These are phyloP conservation scores for Colletotrichum noveboracense DNA, from an alignment of 2,329 filamentous ascomycete species.

Conservation along the genomic window DNA sequence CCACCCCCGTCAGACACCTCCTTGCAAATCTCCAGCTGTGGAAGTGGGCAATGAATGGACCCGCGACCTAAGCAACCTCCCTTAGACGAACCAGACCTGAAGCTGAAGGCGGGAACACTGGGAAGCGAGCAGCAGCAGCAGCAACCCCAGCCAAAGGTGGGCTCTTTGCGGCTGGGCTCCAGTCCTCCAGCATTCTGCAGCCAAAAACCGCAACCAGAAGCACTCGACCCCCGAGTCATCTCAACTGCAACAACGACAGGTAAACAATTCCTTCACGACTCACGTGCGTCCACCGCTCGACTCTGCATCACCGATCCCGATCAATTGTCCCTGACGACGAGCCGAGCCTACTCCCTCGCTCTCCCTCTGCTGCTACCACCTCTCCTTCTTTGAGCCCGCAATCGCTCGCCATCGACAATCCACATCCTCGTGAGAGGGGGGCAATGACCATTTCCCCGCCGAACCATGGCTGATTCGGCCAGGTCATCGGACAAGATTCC, in stretches of 20 bases:
- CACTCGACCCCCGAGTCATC: slow-evolving; percentile 7
- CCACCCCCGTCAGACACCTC: not conserved
- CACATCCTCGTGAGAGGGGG: slow-evolving; percentile 18
- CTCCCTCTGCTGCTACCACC: not conserved
- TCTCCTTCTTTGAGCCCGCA: not conserved
- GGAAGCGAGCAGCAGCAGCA: not conserved
- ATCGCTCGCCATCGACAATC: not conserved
- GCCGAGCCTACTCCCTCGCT: not conserved
- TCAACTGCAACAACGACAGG: slow-evolving; percentile 3
- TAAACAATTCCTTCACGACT: slow-evolving; percentile 14
- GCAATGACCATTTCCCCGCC: slow-evolving; percentile 20
- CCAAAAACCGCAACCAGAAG: not conserved
- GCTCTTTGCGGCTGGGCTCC: slow-evolving; percentile 7
- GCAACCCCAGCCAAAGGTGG: not conserved
- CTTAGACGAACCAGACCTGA: not conserved
- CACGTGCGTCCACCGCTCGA: not conserved
- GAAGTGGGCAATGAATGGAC: not conserved
- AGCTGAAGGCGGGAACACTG: not conserved
- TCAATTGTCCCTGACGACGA: not conserved
- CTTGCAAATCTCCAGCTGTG: not conserved
- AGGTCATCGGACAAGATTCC: slow-evolving; percentile 20
- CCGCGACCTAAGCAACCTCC: not conserved
- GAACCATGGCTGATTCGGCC: slow-evolving; percentile 26
- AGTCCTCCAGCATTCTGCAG: slow-evolving; percentile 13
- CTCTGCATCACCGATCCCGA: not conserved